These are phyloP conservation scores for Sphagnum magellanicum DNA, from an alignment of 228 moss, liverwort and hornwort genomes.

Conservation along the genomic window DNA sequence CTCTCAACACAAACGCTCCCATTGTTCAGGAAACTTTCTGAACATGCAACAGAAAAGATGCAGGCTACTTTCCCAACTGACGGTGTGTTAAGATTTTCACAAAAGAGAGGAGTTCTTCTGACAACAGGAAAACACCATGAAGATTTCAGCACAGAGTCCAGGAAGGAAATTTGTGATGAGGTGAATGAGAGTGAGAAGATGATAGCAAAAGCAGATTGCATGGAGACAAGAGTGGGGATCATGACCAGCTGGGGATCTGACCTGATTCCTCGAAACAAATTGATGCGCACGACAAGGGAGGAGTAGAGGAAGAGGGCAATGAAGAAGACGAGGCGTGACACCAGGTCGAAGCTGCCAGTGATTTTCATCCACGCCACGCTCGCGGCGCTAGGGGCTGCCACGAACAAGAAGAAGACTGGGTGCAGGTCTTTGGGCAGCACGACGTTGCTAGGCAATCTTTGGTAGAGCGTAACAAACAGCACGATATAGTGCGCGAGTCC, in stretches of 20 bases:
- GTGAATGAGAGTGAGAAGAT: too few species aligned
- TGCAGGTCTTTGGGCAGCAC: conserved; percentile 8
- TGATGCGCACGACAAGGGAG: conserved; percentile 3
- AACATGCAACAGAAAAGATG: too few species aligned
- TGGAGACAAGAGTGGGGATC: too few species aligned
- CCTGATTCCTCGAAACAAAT: conserved; percentile 3
- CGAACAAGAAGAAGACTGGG: conserved; percentile 9
- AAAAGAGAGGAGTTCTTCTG: too few species aligned
- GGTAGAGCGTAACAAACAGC: conserved; percentile 9
- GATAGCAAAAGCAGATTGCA: too few species aligned
- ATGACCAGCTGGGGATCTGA: background rate
- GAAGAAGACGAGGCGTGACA: conserved; percentile 7
- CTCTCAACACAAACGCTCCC: too few species aligned
- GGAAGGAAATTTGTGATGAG: too few species aligned
- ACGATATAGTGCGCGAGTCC: conserved; percentile 5
- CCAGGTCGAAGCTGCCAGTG: conserved; percentile 3
- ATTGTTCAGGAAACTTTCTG: too few species aligned
- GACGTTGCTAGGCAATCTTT: conserved; percentile 6
- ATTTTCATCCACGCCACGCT: conserved; percentile 8
- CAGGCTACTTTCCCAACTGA: too few species aligned
- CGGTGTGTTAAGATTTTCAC: too few species aligned
- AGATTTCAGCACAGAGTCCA: too few species aligned
- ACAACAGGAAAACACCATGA: too few species aligned
- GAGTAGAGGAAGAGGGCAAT: conserved; percentile 10
- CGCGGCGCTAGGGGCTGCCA: conserved; percentile 7